A percentile compares a stretch with the other conserved stretches of the same genome.
Evolutionary conservation across 2,329 filamentous ascomycete species (phyloP).

Genomic region (Hypoxylon sp.): DNA sequence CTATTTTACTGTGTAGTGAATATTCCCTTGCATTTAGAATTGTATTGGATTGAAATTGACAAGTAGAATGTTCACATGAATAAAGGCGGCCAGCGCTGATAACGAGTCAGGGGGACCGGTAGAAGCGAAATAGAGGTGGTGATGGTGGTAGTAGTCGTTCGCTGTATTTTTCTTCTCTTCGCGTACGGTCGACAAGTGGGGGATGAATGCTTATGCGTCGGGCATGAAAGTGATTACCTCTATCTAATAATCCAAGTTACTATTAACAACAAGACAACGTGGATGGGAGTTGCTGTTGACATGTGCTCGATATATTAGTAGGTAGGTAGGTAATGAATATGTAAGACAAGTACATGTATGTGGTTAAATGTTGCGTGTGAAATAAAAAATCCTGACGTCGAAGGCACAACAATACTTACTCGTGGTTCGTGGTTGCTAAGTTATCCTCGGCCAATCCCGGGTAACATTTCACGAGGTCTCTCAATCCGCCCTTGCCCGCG

Average conservation of each 20-base stretch:
- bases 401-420: constrained; percentile 21
- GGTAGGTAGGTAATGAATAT: too few species aligned
- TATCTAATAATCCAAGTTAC: too few species aligned
- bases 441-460: constrained; percentile 42
- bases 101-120: background rate
- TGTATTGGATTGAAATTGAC: background rate
- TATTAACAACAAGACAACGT: too few species aligned
- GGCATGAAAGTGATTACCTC: background rate
- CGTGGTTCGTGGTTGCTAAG: background rate
- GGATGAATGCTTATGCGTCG: background rate
- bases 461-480: constrained; percentile 25
- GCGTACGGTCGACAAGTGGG: constrained; percentile 12
- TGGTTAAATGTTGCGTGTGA: constrained; percentile 22
- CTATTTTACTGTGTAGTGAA: background rate
- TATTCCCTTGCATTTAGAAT: background rate
- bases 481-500: too few species aligned
- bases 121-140: background rate
- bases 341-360: too few species aligned
- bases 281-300: constrained; percentile 22
- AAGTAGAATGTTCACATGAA: constrained; percentile 9
- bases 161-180: too few species aligned
- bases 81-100: constrained; percentile 19
- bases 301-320: too few species aligned
- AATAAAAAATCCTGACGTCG: constrained; percentile 37
- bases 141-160: too few species aligned